Percentiles rank a stretch among this genome's conserved stretches.
Evolutionary conservation across 2,329 filamentous ascomycete species (phyloP).

Genomic region (Cladosporium oxysporum): DNA sequence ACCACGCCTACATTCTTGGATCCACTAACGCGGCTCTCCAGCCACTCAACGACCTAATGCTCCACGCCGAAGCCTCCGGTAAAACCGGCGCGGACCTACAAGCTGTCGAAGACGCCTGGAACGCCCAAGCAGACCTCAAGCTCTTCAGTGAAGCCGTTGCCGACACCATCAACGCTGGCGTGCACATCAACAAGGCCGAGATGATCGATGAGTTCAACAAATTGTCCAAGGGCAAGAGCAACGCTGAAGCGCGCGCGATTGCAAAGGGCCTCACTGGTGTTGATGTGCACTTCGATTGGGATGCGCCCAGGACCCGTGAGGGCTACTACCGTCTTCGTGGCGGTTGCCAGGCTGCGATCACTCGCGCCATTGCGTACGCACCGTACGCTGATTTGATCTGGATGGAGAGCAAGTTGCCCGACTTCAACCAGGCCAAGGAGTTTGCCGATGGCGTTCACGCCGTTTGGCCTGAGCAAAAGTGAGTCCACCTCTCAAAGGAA

Average conservation of each 20-base stretch:
- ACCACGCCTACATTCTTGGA: constrained; percentile 92
- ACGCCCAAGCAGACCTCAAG: constrained; percentile 73
- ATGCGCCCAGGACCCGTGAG: constrained; percentile 86
- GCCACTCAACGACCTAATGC: constrained; percentile 88
- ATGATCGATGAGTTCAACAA: constrained; percentile 67
- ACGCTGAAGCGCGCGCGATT: constrained; percentile 75
- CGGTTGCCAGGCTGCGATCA: constrained; percentile 86
- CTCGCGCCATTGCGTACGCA: constrained; percentile 86
- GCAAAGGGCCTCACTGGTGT: constrained; percentile 75
- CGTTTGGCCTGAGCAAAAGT: constrained; percentile 96
- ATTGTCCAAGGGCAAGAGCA: constrained; percentile 78
- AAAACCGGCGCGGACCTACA: constrained; percentile 81
- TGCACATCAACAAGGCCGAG: constrained; percentile 67
- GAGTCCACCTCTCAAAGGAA: constrained; percentile 40
- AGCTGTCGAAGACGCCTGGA: constrained; percentile 89
- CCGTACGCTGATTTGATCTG: constrained; percentile 95
- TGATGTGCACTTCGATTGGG: constrained; percentile 93
- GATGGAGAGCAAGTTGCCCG: constrained; percentile 99
- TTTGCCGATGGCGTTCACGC: constrained; percentile 93
- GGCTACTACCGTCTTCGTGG: constrained; percentile 93
- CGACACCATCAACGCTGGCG: constrained; percentile 72
- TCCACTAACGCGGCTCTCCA: constrained; percentile 81
- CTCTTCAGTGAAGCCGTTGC: constrained; percentile 89
- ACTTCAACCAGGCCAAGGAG: constrained; percentile 86
- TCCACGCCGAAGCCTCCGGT: constrained; percentile 76